Percentiles rank a stretch among this genome's conserved stretches.
Evolutionary conservation across 2,329 filamentous ascomycete genomes (phyloP).

Genomic region (Ophiostoma triangulosporum): DNA sequence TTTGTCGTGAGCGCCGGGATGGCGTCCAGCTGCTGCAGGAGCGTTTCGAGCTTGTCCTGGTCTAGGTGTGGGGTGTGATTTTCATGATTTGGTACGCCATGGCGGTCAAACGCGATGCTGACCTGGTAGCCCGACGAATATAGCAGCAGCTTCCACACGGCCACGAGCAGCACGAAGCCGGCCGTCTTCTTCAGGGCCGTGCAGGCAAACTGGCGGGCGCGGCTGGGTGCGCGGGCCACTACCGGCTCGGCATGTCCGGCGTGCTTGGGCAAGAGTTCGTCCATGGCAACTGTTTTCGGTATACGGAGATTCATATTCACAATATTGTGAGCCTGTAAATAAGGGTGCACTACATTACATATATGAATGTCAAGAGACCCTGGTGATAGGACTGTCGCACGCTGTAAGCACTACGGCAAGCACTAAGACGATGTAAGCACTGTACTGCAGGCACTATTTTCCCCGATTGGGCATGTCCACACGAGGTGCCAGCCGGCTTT

Average conservation of each 20-base stretch:
- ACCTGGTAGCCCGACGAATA: neutral
- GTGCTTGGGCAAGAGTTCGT: neutral
- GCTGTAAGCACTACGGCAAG: neutral
- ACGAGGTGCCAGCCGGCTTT: neutral
- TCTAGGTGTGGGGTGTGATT: neutral
- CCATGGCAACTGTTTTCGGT: too few relatives aligned
- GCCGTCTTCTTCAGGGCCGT: neutral
- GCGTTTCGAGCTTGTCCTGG: neutral
- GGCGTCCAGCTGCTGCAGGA: neutral
- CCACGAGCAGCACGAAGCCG: neutral
- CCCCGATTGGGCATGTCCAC: neutral
- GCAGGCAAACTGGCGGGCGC: neutral
- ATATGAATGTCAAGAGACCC: neutral
- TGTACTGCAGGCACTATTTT: neutral
- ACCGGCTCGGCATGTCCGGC: neutral
- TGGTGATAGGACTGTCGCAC: too few relatives aligned
- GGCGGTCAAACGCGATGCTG: neutral
- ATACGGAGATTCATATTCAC: too few relatives aligned
- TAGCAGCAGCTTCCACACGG: neutral
- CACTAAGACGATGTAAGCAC: neutral
- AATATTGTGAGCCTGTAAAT: too few relatives aligned
- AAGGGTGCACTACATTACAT: too few relatives aligned
- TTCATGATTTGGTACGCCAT: neutral
- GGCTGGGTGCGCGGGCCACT: neutral
- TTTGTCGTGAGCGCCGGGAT: constrained; percentile 1